A percentile compares a stretch with the other conserved stretches of the same genome.
phyloP scores from a whole-genome alignment of 495 filamentous ascomycete genomes.

The Xylaria intraflava region DNA sequence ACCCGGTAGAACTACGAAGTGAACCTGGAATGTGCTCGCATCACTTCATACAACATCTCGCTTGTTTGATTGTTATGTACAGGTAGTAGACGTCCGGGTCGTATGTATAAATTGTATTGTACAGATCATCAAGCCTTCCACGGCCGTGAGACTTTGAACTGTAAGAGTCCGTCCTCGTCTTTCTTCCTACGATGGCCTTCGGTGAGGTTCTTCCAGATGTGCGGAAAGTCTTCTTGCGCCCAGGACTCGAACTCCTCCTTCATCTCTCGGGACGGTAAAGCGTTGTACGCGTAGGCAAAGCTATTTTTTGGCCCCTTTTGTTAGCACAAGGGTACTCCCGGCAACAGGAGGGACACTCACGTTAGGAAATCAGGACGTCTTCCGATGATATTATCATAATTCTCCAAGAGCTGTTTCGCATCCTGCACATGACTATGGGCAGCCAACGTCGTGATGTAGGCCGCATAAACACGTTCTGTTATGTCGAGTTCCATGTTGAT shows the following conservation, averaged over 20 bases:
- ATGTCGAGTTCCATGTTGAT: slow-evolving; percentile 67
- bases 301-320: slow-evolving; percentile 31
- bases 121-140: slow-evolving; percentile 36
- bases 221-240: slow-evolving; percentile 59
- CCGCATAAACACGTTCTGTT: slow-evolving; percentile 61
- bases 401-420: slow-evolving; percentile 54
- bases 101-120: slow-evolving; percentile 25
- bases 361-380: slow-evolving; percentile 56
- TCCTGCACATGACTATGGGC: slow-evolving; percentile 61
- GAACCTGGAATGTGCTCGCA: background rate
- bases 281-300: slow-evolving; percentile 67
- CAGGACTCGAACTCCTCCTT: slow-evolving; percentile 67
- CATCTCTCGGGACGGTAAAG: slow-evolving; percentile 49
- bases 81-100: slow-evolving; percentile 16
- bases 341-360: slow-evolving; percentile 47
- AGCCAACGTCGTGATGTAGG: slow-evolving; percentile 69
- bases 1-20: slow-evolving; percentile 2
- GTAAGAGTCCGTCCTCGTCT: slow-evolving; percentile 30
- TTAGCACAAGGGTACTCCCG: slow-evolving; percentile 7
- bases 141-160: slow-evolving; percentile 38
- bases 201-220: slow-evolving; percentile 59
- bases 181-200: slow-evolving; percentile 32
- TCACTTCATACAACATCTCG: slow-evolving; percentile 10
- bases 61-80: slow-evolving; percentile 22
- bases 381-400: slow-evolving; percentile 58